Conservation (phyloP, 192 early-diverging fungal genomes). For the Kappamyces sp. region DNA sequence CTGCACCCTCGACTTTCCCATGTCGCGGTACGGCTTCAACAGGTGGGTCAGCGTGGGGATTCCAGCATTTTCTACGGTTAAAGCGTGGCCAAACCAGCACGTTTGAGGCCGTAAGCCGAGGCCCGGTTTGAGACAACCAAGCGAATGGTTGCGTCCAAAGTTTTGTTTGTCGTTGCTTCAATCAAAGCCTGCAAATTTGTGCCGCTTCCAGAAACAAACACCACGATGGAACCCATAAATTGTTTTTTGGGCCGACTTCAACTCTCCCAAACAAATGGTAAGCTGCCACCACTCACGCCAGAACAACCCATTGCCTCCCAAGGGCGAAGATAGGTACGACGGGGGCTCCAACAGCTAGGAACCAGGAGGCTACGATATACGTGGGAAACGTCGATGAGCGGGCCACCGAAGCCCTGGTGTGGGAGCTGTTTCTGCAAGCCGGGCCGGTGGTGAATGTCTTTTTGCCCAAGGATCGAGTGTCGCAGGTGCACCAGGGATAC, state of each 20-base stretch:
- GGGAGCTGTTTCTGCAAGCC: conserved; percentile 98
- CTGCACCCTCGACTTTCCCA: conserved; percentile 74
- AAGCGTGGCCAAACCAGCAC: conserved; percentile 46
- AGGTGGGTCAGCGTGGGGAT: conserved; percentile 80
- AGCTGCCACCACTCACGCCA: too few species aligned
- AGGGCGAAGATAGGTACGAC: conserved; percentile 16
- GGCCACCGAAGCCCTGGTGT: conserved; percentile 85
- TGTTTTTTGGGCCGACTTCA: too few species aligned
- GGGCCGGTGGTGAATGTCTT: conserved; percentile 95
- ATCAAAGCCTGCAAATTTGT: conserved; percentile 96
- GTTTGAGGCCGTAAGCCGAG: conserved; percentile 80
- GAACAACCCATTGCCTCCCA: too few species aligned
- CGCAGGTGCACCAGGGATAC: conserved; percentile 88
- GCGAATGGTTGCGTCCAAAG: conserved; percentile 54
- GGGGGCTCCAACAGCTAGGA: conserved; percentile 54
- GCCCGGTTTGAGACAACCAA: conserved; percentile 87
- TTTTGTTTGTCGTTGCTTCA: conserved; percentile 53
- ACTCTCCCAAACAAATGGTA: too few species aligned
- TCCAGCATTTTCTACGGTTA: conserved; percentile 41
- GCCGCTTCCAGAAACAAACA: conserved; percentile 91
- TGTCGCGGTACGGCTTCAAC: conserved; percentile 78
- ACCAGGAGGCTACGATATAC: conserved; percentile 97
- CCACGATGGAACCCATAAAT: conserved; percentile 51
- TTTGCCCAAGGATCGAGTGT: conserved; percentile 94
- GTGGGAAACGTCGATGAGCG: conserved; percentile 96